Conservation (phyloP, 306 rosid species). For the Quercus dentata region DNA sequence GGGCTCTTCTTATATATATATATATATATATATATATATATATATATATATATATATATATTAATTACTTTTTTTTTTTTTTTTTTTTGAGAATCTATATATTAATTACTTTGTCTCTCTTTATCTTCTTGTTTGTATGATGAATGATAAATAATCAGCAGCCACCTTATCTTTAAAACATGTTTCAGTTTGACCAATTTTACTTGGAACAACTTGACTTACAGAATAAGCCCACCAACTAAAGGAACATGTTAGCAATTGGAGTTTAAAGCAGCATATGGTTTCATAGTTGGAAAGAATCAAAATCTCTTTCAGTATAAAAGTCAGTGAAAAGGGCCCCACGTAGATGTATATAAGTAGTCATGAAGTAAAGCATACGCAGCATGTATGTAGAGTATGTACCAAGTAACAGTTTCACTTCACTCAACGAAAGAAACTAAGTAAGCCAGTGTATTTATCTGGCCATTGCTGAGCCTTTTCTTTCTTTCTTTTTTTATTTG, state of each 20-base stretch:
- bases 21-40: too few relatives aligned
- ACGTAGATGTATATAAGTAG: constrained; percentile 1
- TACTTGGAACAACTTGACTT: not conserved
- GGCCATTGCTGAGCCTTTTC: not conserved
- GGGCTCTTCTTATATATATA: not conserved
- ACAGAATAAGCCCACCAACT: not conserved
- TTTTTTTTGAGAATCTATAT: too few relatives aligned
- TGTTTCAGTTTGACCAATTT: not conserved
- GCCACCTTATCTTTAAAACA: not conserved
- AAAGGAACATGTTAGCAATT: not conserved
- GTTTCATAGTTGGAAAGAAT: constrained; percentile 12
- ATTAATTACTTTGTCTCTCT: not conserved
- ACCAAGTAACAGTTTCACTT: constrained; percentile 30
- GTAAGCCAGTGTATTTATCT: not conserved
- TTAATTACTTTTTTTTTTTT: not conserved
- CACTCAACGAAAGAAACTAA: not conserved
- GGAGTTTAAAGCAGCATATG: not conserved
- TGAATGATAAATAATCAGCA: not conserved
- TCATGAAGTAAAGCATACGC: constrained; percentile 32
- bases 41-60: too few relatives aligned
- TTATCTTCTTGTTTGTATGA: not conserved
- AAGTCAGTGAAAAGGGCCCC: constrained; percentile 26
- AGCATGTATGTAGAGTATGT: constrained; percentile 26
- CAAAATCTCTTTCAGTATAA: constrained; percentile 24
- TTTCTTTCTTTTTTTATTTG: not conserved